Base-by-base conservation (phyloP, 257 asterid species). In the Solanum arcanum region DNA sequence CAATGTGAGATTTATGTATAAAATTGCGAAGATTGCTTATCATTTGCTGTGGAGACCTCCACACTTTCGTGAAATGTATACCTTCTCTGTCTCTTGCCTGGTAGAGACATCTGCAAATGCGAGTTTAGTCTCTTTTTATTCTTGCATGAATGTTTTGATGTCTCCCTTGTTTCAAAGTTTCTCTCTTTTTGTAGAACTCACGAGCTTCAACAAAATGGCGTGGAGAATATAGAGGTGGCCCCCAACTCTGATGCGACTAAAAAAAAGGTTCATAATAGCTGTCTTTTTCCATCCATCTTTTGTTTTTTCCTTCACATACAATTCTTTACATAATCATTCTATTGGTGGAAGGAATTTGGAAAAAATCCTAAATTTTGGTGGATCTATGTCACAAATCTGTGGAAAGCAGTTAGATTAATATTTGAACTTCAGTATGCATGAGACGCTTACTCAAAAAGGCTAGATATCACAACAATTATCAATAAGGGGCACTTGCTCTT, bases 241-340 rank as follows among this genome's bases (percentile, higher is more conserved):
- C 59, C 72, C 83, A 86, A 84, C 68, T 88, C 92, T 49, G 88
- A 74, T 78, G 91, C 89, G 72, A 91, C 90, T 29, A 92, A 88
- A 90, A 97, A 94, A 95, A 97, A 94, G 69, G 72, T 87, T 66
- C 33, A 35, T 59, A 9, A 76, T 16, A 25, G n/a, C 84, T 84
- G 85, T 68, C 44, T 15, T 77, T 78, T 78, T 16, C 64, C 84
- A 42, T 78, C 75, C 25, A 33, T 70, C 62, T 12, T 69, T 31
- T 78, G 88, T 80, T 31, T 60, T 56, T 74, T 39, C 16, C 69
- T 18, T 27, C 69, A 66, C 41, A 8, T 69, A 3, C 46, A 86
- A 56, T n/a, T 81, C 39, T 69, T 66, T 18, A 8, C 75, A 11
- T 27, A 49, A 49, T 29, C 39, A 64, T 81, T 81, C 85, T 81